These are phyloP conservation scores for Scortechinia acanthostroma DNA, from an alignment of 2,329 filamentous ascomycete genomes.

Conservation along the genomic window DNA sequence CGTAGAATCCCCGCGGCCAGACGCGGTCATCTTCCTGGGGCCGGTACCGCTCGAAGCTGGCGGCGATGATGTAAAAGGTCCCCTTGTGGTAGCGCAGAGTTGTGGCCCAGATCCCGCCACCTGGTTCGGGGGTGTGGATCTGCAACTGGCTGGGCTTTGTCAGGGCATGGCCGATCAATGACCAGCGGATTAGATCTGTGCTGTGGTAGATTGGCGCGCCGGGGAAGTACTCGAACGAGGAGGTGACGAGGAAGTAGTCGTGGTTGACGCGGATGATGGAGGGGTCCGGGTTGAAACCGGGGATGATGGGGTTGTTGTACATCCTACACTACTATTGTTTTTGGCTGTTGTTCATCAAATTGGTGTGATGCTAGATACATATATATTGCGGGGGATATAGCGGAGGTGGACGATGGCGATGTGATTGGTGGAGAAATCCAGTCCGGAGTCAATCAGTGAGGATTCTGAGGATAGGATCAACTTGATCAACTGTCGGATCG, in stretches of 20 bases:
- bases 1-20: conserved; percentile 44
- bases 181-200: conserved; percentile 40
- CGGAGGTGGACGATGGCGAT: too few relatives aligned
- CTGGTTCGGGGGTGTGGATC: conserved; percentile 40
- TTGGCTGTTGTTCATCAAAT: too few relatives aligned
- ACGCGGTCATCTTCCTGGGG: conserved; percentile 29
- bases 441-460: too few relatives aligned
- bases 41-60: neutral
- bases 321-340: too few relatives aligned
- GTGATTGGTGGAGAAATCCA: too few relatives aligned
- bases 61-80: neutral
- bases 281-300: conserved; percentile 56
- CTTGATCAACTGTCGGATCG: too few relatives aligned
- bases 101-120: conserved; percentile 37
- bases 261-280: conserved; percentile 37
- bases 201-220: conserved; percentile 54
- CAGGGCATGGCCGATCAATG: conserved; percentile 40
- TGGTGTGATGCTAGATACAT: too few relatives aligned
- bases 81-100: conserved; percentile 32
- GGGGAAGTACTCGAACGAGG: conserved; percentile 55
- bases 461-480: too few relatives aligned
- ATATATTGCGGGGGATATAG: too few relatives aligned
- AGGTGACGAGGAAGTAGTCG: conserved; percentile 51
- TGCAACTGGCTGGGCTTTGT: conserved; percentile 40
- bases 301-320: conserved; percentile 41